Evolutionary conservation across 805 yeast genomes (phyloP).

Genomic region (Wickerhamiella australiensis): DNA sequence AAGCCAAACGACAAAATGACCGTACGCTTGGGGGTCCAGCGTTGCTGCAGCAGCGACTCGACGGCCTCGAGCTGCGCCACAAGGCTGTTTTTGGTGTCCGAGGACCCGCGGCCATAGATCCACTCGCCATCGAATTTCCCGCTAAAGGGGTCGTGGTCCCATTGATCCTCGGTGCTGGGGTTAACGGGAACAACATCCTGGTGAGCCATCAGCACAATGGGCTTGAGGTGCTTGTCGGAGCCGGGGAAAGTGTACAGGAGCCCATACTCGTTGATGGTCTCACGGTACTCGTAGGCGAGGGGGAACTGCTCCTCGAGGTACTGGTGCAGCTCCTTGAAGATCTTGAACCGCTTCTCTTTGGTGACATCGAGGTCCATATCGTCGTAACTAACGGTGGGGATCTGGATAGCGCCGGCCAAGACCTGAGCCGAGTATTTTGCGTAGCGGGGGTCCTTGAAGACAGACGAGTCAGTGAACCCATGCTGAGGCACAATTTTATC

Average conservation of each 20-base stretch:
- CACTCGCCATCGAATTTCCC: constrained; percentile 51
- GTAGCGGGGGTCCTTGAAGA: not conserved
- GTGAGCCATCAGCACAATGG: constrained; percentile 60
- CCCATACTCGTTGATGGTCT: constrained; percentile 46
- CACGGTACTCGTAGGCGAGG: constrained; percentile 35
- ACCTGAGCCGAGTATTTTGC: constrained; percentile 14
- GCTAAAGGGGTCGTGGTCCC: constrained; percentile 55
- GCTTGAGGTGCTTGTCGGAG: constrained; percentile 38
- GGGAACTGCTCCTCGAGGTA: constrained; percentile 49
- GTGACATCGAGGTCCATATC: constrained; percentile 35
- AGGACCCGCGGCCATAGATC: constrained; percentile 61
- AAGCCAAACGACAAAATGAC: constrained; percentile 53
- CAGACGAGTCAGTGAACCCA: not conserved
- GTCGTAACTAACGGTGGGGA: constrained; percentile 57
- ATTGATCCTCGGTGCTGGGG: constrained; percentile 37
- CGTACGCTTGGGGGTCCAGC: constrained; percentile 45
- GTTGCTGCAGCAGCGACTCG: constrained; percentile 41
- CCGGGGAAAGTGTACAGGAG: constrained; percentile 54
- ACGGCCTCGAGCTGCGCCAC: constrained; percentile 51
- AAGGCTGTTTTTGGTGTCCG: constrained; percentile 56
- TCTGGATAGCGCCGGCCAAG: constrained; percentile 41
- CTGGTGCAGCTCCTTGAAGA: constrained; percentile 39
- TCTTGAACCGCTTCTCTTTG: constrained; percentile 41
- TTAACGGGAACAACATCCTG: constrained; percentile 70
- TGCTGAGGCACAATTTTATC: constrained; percentile 1